A percentile compares a stretch with the other conserved stretches of the same genome.
These are phyloP conservation scores for Lactarius hatsudake DNA, from an alignment of 768 basidiomycete species.

Conservation along the genomic window DNA sequence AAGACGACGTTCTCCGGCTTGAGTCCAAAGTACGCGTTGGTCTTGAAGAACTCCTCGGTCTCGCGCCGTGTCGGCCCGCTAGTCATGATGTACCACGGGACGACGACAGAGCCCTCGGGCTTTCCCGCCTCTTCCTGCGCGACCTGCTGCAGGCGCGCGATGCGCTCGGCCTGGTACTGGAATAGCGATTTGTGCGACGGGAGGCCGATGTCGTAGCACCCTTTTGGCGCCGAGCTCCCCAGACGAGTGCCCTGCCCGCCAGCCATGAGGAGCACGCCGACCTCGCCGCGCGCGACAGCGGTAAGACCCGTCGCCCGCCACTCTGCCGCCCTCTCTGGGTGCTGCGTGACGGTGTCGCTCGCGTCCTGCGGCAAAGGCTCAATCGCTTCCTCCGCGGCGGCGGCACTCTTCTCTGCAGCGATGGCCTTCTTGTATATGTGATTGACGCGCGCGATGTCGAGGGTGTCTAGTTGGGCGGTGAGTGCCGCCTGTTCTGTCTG, in stretches of 20 bases:
- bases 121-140: conserved; percentile 58
- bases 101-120: conserved; percentile 57
- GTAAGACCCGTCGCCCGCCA: conserved; percentile 80
- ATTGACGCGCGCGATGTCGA: conserved; percentile 92
- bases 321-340: conserved; percentile 54
- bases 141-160: conserved; percentile 74
- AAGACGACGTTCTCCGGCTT: conserved; percentile 76
- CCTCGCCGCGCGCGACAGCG: conserved; percentile 77
- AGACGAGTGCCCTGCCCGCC: conserved; percentile 96
- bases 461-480: conserved; percentile 64
- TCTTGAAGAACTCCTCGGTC: conserved; percentile 81
- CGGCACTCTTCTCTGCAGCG: conserved; percentile 53
- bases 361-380: conserved; percentile 79
- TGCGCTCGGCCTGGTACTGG: conserved; percentile 97
- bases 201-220: conserved; percentile 96
- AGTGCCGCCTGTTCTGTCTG: conserved; percentile 62
- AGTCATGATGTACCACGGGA: conserved; percentile 99
- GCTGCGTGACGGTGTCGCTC: conserved; percentile 58
- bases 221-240: conserved; percentile 91
- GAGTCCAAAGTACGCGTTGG: conserved; percentile 80
- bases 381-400: conserved; percentile 47
- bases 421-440: conserved; percentile 79
- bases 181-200: conserved; percentile 93
- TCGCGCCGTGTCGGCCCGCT: conserved; percentile 89
- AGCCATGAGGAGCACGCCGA: conserved; percentile 96